A percentile compares a stretch with the other conserved stretches of the same genome.
Evolutionary conservation across 768 basidiomycete species (phyloP).

Genomic region (Chalciporus pseudorubinellus): DNA sequence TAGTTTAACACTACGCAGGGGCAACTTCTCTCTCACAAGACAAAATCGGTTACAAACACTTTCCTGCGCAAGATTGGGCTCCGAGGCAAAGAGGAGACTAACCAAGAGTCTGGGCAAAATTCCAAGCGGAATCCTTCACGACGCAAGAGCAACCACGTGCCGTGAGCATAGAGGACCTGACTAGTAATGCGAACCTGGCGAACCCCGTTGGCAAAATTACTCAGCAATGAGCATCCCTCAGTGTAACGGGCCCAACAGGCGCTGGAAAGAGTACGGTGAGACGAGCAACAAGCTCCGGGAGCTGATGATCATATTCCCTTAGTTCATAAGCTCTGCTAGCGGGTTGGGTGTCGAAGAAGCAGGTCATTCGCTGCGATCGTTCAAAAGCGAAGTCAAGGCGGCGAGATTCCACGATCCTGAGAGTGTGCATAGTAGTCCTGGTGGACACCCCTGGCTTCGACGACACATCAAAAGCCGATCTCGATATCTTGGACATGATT

Average conservation of each 20-base stretch:
- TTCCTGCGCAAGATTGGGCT: no score
- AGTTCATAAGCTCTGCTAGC: slow-evolving; percentile 13
- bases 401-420: slow-evolving; percentile 5
- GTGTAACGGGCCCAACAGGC: slow-evolving; percentile 23
- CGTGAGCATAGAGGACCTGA: neutral
- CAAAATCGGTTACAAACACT: no score
- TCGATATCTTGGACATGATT: slow-evolving; percentile 9
- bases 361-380: slow-evolving; percentile 11
- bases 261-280: slow-evolving; percentile 24
- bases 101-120: neutral
- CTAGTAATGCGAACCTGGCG: neutral
- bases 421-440: slow-evolving; percentile 9
- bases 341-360: neutral
- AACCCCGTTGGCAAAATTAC: neutral
- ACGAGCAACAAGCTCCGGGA: neutral
- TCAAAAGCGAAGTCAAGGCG: slow-evolving; percentile 4
- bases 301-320: neutral
- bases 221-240: neutral
- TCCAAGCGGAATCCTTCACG: no score
- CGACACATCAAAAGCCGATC: slow-evolving; percentile 15
- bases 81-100: no score
- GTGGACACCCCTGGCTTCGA: slow-evolving; percentile 29
- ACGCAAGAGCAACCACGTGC: no score
- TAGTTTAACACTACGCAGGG: no score
- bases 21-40: no score